Evolutionary conservation across 192 early-diverging fungal genomes (phyloP).

Genomic region (Backusella macrospora): DNA sequence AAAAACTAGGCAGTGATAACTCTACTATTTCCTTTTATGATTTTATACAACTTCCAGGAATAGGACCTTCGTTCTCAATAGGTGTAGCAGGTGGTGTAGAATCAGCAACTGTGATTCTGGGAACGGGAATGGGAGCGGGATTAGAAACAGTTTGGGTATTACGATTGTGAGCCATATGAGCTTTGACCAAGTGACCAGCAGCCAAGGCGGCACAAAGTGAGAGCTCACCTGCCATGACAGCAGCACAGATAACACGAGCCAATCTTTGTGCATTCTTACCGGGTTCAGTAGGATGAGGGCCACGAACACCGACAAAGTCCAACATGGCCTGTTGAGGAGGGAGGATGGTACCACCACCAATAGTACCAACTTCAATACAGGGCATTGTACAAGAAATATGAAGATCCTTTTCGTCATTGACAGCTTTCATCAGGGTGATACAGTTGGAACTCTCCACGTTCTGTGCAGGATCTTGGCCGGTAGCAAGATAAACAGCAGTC

Average conservation of each 20-base stretch:
- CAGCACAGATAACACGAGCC: slow-evolving; percentile 83
- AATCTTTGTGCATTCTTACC: slow-evolving; percentile 86
- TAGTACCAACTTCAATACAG: slow-evolving; percentile 90
- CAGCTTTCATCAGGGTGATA: slow-evolving; percentile 91
- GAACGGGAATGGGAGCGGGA: slow-evolving; percentile 22
- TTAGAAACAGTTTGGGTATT: slow-evolving; percentile 44
- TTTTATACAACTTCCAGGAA: slow-evolving; percentile 47
- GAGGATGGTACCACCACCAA: slow-evolving; percentile 88
- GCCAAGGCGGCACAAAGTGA: slow-evolving; percentile 84
- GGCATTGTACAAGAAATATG: slow-evolving; percentile 93
- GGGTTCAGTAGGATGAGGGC: slow-evolving; percentile 74
- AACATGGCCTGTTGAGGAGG: slow-evolving; percentile 86
- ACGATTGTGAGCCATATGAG: slow-evolving; percentile 89
- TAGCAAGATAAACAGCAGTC: slow-evolving; percentile 88
- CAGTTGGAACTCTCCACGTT: slow-evolving; percentile 93
- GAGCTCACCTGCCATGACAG: slow-evolving; percentile 93
- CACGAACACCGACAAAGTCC: slow-evolving; percentile 86
- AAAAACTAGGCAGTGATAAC: background rate
- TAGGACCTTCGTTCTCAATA: background rate
- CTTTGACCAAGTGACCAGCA: slow-evolving; percentile 86
- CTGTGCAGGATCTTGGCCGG: slow-evolving; percentile 95
- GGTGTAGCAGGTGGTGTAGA: slow-evolving; percentile 31
- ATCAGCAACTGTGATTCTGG: background rate
- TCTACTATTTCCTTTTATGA: slow-evolving; percentile 30
- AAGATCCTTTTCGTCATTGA: slow-evolving; percentile 77